Conservation (phyloP, 2,329 filamentous ascomycete genomes). For the Cadophora luteo-olivacea region DNA sequence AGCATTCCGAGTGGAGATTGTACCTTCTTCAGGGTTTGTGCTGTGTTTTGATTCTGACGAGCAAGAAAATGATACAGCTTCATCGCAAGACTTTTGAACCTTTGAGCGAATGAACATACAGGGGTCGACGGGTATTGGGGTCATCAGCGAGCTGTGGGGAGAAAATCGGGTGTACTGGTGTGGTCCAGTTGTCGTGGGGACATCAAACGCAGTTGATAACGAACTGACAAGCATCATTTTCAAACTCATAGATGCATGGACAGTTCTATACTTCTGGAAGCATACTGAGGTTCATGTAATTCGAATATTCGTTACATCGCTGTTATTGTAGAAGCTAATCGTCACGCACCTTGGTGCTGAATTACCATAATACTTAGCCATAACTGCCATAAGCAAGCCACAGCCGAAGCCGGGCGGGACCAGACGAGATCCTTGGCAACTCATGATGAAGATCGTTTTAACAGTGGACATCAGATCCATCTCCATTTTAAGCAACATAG, state of each 20-base stretch:
- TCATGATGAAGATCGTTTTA: not conserved
- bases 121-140: not conserved
- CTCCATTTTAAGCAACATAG: too few relatives aligned
- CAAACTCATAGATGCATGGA: too few relatives aligned
- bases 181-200: not conserved
- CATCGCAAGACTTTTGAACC: not conserved
- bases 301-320: too few relatives aligned
- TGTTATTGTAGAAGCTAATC: too few relatives aligned
- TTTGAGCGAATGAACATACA: not conserved
- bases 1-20: conserved; percentile 1
- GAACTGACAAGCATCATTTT: too few relatives aligned
- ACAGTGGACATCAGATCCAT: too few relatives aligned
- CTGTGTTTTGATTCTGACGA: not conserved
- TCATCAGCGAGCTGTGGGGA: not conserved
- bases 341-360: too few relatives aligned
- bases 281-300: too few relatives aligned
- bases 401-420: not conserved
- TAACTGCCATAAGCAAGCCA: not conserved
- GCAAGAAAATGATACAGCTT: not conserved
- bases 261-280: too few relatives aligned
- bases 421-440: not conserved
- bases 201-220: not conserved
- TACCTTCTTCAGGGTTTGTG: not conserved
- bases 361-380: too few relatives aligned
- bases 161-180: not conserved